Base-by-base conservation (phyloP, 2,329 filamentous ascomycete genomes). In the Monosporascus sp. region DNA sequence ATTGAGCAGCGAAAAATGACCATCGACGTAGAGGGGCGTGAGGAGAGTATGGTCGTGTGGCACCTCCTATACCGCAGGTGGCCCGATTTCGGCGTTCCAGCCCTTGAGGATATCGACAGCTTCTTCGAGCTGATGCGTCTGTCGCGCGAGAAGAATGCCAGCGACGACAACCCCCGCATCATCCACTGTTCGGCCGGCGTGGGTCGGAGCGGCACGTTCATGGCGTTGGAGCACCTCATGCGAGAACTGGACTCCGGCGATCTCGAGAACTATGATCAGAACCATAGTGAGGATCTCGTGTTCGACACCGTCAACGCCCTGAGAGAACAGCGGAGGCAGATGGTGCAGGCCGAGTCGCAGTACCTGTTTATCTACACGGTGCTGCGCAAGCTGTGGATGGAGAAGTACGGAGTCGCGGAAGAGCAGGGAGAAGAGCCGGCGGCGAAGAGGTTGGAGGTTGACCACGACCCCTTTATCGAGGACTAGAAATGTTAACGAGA, bases 161-260 rank as follows among this genome's bases (percentile, higher is more conserved):
- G 73, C 7, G 73, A 76, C 7, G 70, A 77, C 22, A 91, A 88
- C 63, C 89, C 93, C 5, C 86, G 93, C 52, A 86, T 97, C 55
- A 81, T 91, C 11, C 88, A 92, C 70, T 92, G 89, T 74, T 96
- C 90, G 66, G 94, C 94, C 7, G 94, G 94, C 40, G 93, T 99
- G 16, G 94, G 94, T 14, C 85, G 94, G 52, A 96, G 89, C 7
- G 94, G 94, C 37, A 97, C 94, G 0, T 99, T 97, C 67, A 96
- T 99, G 64, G 88, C 91, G 2, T 80, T 99, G n/a, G 94, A 97
- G 71, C 91, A 95, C 70, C 81, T 99, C 26, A 79, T 96, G 58
- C 81, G 86, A 37, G 91, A 97, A 70, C 78, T 97, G 9, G 85
- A 89, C 26, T 80, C 85, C 6, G 93, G 91, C 49, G 79, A 85